phyloP scores from a whole-genome alignment of 495 filamentous ascomycete species.

The Darksidea phi region DNA sequence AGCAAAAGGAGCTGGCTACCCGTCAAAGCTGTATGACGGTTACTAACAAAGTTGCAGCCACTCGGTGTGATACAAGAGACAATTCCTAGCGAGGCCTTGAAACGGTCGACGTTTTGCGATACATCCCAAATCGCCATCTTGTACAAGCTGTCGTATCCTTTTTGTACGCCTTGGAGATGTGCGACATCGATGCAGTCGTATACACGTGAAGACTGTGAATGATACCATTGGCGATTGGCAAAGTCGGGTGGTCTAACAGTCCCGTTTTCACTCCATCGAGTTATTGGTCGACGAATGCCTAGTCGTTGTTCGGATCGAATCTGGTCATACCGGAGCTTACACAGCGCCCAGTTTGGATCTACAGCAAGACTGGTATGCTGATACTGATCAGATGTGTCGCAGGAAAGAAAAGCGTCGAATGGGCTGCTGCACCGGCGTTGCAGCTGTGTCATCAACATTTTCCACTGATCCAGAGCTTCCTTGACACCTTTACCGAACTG shows the following conservation, averaged over 20 bases:
- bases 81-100: conserved; percentile 57
- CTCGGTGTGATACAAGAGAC: conserved; percentile 69
- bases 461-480: conserved; percentile 41
- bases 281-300: conserved; percentile 56
- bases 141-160: conserved; percentile 57
- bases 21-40: conserved; percentile 60
- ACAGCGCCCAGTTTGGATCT: conserved; percentile 57
- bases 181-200: conserved; percentile 68
- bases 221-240: conserved; percentile 52
- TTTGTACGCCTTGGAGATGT: conserved; percentile 48
- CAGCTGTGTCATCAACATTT: conserved; percentile 47
- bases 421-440: conserved; percentile 62
- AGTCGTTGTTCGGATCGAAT: conserved; percentile 50
- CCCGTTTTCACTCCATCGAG: conserved; percentile 56
- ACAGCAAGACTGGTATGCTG: conserved; percentile 49
- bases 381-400: conserved; percentile 55
- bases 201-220: conserved; percentile 55
- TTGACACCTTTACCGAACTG: conserved; percentile 35
- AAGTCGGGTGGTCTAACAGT: conserved; percentile 55
- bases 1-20: conserved; percentile 66
- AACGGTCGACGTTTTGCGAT: conserved; percentile 73
- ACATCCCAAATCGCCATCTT: conserved; percentile 67
- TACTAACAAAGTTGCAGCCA: conserved; percentile 63
- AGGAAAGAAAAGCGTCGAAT: conserved; percentile 53
- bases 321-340: conserved; percentile 53